Percentiles rank a stretch among this genome's conserved stretches.
Conservation (phyloP, 2,329 filamentous ascomycete genomes). For the Nemania sp. region DNA sequence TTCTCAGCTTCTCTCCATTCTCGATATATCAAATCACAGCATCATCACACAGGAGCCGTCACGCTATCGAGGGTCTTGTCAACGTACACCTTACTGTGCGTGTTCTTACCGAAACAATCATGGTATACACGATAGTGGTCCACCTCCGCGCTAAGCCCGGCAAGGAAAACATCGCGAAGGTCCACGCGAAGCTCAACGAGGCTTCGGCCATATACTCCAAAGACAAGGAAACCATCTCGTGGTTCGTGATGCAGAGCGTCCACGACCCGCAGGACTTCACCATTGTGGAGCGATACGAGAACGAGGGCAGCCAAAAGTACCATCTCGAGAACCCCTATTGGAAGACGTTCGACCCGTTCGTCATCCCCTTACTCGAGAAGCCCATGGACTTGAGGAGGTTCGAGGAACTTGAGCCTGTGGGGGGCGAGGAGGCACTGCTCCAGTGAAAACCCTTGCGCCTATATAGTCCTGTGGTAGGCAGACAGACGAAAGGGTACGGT, state of each 20-base stretch:
- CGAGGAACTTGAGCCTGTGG: conserved; percentile 62
- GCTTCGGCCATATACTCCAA: conserved; percentile 73
- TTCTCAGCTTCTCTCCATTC: not conserved
- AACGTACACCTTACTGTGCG: too few species aligned
- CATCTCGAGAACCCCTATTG: conserved; percentile 73
- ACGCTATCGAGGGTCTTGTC: not conserved
- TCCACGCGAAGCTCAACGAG: conserved; percentile 74
- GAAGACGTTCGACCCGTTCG: conserved; percentile 77
- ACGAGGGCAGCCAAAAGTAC: conserved; percentile 66
- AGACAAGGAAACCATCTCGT: conserved; percentile 71
- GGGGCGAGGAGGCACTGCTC: conserved; percentile 34
- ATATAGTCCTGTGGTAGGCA: not conserved
- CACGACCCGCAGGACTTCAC: conserved; percentile 72
- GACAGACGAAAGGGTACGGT: not conserved
- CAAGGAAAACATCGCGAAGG: conserved; percentile 64
- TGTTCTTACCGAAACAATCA: conserved; percentile 35
- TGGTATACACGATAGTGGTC: conserved; percentile 72
- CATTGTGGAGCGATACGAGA: conserved; percentile 74
- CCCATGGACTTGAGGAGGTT: conserved; percentile 71
- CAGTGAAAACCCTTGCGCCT: conserved; percentile 23
- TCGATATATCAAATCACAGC: not conserved
- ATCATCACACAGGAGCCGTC: not conserved
- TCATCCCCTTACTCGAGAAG: conserved; percentile 68
- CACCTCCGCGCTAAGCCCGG: conserved; percentile 73
- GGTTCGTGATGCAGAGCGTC: conserved; percentile 79